Conservation (phyloP, 2,329 filamentous ascomycete genomes). For the Colletotrichum endophyticum region DNA sequence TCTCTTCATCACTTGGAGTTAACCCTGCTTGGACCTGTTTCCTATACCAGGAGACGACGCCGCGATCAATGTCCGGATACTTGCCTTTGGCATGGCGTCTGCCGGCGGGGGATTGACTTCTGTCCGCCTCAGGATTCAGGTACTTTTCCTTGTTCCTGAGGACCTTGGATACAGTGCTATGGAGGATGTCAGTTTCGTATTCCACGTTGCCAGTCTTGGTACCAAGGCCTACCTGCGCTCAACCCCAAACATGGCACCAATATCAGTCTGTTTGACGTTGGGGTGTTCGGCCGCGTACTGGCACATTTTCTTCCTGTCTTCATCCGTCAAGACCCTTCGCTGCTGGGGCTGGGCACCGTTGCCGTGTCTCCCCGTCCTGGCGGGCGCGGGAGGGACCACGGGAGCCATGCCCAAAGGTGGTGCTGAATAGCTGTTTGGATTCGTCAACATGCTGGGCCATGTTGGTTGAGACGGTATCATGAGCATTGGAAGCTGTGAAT, state of each 20-base stretch:
- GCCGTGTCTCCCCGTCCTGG: conserved; percentile 55
- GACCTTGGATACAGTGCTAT: conserved; percentile 97
- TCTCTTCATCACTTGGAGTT: conserved; percentile 77
- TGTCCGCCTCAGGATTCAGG: conserved; percentile 75
- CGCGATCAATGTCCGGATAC: conserved; percentile 88
- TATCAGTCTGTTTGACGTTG: conserved; percentile 91
- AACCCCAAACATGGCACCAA: conserved; percentile 93
- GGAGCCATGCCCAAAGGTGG: conserved; percentile 65
- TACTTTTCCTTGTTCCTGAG: conserved; percentile 95
- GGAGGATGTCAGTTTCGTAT: conserved; percentile 30
- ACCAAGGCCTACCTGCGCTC: conserved; percentile 83
- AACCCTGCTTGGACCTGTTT: conserved; percentile 81
- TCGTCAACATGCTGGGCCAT: conserved; percentile 85
- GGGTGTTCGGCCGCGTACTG: conserved; percentile 91
- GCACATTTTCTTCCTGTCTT: conserved; percentile 92
- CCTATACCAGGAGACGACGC: conserved; percentile 84
- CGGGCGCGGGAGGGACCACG: conserved; percentile 50
- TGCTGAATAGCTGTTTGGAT: conserved; percentile 68
- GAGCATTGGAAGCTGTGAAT: conserved; percentile 68
- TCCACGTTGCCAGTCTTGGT: background rate
- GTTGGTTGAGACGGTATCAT: conserved; percentile 70
- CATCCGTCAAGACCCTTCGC: conserved; percentile 87
- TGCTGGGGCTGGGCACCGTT: conserved; percentile 64
- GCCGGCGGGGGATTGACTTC: conserved; percentile 79
- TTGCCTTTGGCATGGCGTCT: conserved; percentile 74